phyloP scores from a whole-genome alignment of 805 yeast genomes.

The Candida michaelii region DNA sequence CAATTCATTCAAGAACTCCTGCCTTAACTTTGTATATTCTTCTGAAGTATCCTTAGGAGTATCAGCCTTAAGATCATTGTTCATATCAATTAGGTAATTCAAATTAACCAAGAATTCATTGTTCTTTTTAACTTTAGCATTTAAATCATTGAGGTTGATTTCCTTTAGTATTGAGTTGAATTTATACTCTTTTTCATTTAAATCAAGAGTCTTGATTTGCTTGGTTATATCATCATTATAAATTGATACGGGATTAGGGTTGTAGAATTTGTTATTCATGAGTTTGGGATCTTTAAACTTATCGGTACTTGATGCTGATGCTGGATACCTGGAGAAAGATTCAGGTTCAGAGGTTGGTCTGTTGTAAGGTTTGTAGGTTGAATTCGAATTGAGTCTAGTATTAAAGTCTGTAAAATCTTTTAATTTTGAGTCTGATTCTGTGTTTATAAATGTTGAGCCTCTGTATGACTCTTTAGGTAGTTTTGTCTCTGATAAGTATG shows the following conservation, averaged over 20 bases:
- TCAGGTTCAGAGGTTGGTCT: background rate
- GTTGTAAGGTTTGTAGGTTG: background rate
- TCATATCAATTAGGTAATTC: conserved; percentile 20
- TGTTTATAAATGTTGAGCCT: no score
- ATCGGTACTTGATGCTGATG: no score
- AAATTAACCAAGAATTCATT: conserved; percentile 21
- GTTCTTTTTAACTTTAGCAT: conserved; percentile 11
- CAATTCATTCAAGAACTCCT: conserved; percentile 30
- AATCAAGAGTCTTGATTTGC: conserved; percentile 10
- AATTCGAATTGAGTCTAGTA: no score
- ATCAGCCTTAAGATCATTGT: conserved; percentile 10
- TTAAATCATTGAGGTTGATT: conserved; percentile 10
- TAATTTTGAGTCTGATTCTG: no score
- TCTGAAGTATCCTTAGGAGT: background rate
- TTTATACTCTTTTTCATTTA: conserved; percentile 11
- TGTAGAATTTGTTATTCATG: background rate
- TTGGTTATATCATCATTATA: conserved; percentile 3
- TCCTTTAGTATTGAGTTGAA: conserved; percentile 6
- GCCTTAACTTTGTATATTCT: conserved; percentile 22
- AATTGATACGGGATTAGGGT: conserved; percentile 3
- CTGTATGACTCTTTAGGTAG: no score
- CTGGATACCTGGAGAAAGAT: no score
- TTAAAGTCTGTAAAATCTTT: no score
- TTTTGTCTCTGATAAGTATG: no score
- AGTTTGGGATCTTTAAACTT: no score